phyloP scores from a whole-genome alignment of 805 yeast species.

The Candida sithepensis region DNA sequence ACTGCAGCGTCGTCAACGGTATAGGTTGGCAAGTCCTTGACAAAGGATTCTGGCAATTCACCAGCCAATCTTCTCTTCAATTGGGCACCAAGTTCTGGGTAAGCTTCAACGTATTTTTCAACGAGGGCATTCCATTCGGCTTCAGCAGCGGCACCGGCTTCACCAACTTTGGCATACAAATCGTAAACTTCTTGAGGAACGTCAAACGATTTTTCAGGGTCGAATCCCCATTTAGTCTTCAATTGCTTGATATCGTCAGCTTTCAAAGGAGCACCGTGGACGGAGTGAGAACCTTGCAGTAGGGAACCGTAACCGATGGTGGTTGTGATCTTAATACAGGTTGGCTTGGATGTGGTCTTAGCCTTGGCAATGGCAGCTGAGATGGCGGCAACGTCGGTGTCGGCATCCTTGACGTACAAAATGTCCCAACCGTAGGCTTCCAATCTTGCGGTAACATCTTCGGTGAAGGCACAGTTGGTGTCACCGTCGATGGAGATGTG shows the following conservation, averaged over 20 bases:
- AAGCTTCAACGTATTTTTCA: slow-evolving; percentile 58
- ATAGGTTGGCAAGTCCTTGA: slow-evolving; percentile 70
- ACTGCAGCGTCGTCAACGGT: slow-evolving; percentile 73
- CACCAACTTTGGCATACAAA: slow-evolving; percentile 53
- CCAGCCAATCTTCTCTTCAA: slow-evolving; percentile 72
- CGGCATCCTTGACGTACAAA: slow-evolving; percentile 71
- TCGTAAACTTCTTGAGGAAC: slow-evolving; percentile 84
- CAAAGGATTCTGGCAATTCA: slow-evolving; percentile 83
- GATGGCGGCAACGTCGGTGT: slow-evolving; percentile 71
- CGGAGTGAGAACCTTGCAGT: slow-evolving; percentile 80
- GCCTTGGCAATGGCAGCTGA: slow-evolving; percentile 73
- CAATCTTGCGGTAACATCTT: slow-evolving; percentile 80
- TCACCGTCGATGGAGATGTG: slow-evolving; percentile 94
- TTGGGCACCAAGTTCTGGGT: slow-evolving; percentile 78
- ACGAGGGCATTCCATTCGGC: slow-evolving; percentile 70
- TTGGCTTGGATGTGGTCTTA: slow-evolving; percentile 80
- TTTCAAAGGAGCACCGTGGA: slow-evolving; percentile 96
- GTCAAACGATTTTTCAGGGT: slow-evolving; percentile 74
- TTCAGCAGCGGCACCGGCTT: slow-evolving; percentile 65
- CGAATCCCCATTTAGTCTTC: slow-evolving; percentile 80
- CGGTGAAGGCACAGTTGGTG: slow-evolving; percentile 87
- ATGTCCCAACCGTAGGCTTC: slow-evolving; percentile 95
- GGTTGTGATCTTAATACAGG: slow-evolving; percentile 83
- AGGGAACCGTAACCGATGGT: slow-evolving; percentile 93
- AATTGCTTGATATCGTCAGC: slow-evolving; percentile 86